phyloP scores from a whole-genome alignment of 768 basidiomycete species.

The Austroboletus eburneus region DNA sequence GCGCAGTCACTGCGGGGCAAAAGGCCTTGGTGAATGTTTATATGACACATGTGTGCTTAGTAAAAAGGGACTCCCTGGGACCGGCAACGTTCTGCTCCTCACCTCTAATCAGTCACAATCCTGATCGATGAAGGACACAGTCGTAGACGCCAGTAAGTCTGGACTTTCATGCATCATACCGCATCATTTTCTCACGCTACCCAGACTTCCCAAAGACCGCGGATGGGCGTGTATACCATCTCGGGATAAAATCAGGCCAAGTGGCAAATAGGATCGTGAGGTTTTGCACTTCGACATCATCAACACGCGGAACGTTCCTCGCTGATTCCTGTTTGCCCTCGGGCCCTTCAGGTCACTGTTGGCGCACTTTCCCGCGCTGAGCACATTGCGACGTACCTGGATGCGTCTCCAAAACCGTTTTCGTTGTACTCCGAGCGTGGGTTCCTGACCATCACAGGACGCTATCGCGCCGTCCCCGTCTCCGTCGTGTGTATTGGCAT shows the following conservation, averaged over 20 bases:
- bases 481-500: constrained; percentile 80
- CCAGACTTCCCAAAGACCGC: constrained; percentile 74
- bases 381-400: constrained; percentile 55
- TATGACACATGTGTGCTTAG: constrained; percentile 10
- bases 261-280: constrained; percentile 77
- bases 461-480: constrained; percentile 57
- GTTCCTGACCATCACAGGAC: constrained; percentile 69
- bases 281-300: background rate
- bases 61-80: background rate
- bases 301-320: background rate
- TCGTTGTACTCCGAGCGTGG: constrained; percentile 68
- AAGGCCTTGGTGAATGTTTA: no score
- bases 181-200: background rate
- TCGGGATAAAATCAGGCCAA: constrained; percentile 70
- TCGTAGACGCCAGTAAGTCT: constrained; percentile 65
- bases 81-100: background rate
- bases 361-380: constrained; percentile 67
- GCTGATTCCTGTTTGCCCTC: constrained; percentile 1
- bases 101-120: constrained; percentile 2
- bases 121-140: constrained; percentile 51
- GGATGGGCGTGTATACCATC: constrained; percentile 74
- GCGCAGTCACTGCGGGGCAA: background rate
- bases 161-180: background rate
- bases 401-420: constrained; percentile 56
- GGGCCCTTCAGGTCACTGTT: constrained; percentile 64